phyloP scores from a whole-genome alignment of 805 yeast genomes.

The Lachancea kluyveri region DNA sequence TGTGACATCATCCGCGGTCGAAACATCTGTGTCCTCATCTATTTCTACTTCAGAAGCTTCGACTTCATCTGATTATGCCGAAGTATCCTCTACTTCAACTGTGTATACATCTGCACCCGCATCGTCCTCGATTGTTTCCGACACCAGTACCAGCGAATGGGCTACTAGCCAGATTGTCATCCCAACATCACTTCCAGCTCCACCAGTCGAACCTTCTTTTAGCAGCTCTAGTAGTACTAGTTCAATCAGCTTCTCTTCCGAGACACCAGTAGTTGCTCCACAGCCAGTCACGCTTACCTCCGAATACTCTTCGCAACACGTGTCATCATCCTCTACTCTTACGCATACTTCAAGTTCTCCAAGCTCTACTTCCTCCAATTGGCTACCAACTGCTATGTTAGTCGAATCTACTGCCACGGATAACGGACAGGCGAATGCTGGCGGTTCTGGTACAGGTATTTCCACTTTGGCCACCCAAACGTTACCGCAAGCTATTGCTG shows the following conservation, averaged over 20 bases:
- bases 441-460: conserved; percentile 22
- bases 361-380: conserved; percentile 32
- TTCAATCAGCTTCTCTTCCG: too few relatives aligned
- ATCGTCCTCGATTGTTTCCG: conserved; percentile 7
- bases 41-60: conserved; percentile 1
- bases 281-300: not conserved
- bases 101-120: conserved; percentile 6
- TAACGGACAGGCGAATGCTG: too few relatives aligned
- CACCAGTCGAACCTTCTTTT: not conserved
- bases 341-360: conserved; percentile 19
- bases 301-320: not conserved
- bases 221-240: too few relatives aligned
- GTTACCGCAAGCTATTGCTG: conserved; percentile 33
- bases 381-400: conserved; percentile 72
- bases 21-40: conserved; percentile 3
- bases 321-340: conserved; percentile 2
- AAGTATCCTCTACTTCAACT: conserved; percentile 3
- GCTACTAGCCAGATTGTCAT: not conserved
- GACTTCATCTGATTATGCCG: conserved; percentile 3
- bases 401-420: conserved; percentile 40
- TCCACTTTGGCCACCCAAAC: conserved; percentile 36
- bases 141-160: conserved; percentile 13
- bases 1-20: conserved; percentile 7
- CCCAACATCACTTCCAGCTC: not conserved
- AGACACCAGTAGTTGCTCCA: too few relatives aligned